Base-by-base conservation (phyloP, 2,329 filamentous ascomycete species). In the Trichoderma koningii region DNA sequence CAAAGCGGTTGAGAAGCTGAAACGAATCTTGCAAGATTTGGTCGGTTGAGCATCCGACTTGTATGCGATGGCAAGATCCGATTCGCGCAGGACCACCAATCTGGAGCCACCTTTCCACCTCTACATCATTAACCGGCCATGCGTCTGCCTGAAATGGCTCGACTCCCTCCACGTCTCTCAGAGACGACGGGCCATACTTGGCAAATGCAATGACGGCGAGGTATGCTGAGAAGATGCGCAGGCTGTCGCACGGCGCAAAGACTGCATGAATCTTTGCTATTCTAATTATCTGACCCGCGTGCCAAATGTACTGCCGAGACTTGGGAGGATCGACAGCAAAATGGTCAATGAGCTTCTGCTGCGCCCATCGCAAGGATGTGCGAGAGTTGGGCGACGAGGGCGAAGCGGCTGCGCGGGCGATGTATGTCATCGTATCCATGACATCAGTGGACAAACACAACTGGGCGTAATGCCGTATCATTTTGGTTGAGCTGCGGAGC, bases 201-300 rank as follows among this genome's bases (percentile, higher is more conserved):
- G 68, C 67, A 41, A 66, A 75, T 1, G 73, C 69, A 28, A 75
- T 63, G 12, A 76, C 68, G 51, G 72, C 72, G 10, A 72, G 70
- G 55, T 73, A 75, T 56, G 72, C 73, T 70, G 74, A 74, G 60
- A 76, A 76, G 1, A 75, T 42, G 6, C 73, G 71, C 68, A 75
- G 69, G 34, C 73, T 72, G 51, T 75, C 73, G 51, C 72, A 74
- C 1, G 74, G 73, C 1, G 73, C 69, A 15, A 73, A 73, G 15
- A 73, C 72, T 0, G 72, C 53, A 50, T 73, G 73, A 38, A 74
- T 72, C 52, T 71, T 71, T 42, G 74, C 72, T 3, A 72, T 68
- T 10, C 70, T 70, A 5, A 73, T 66, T 17, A 75, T 75, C 30
- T 75, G 73, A 0, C 71, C 72, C 1, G 73, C 73, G 55, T 74